Evolutionary conservation across 768 basidiomycete genomes (phyloP).

Genomic region (Amanita fuliginea): DNA sequence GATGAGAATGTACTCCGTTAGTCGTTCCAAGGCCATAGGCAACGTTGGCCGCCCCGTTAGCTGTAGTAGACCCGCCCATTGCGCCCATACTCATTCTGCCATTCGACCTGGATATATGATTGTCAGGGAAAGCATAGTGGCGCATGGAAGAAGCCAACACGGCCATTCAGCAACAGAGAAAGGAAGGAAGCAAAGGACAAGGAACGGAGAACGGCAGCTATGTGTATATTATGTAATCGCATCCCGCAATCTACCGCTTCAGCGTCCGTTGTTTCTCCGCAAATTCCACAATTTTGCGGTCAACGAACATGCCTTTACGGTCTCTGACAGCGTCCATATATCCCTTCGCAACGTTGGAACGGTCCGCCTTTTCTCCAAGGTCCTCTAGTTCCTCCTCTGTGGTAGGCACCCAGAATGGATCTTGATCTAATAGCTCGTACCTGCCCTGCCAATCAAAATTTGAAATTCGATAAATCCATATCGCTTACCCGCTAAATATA

Average conservation of each 20-base stretch:
- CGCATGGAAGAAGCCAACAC: conserved; percentile 21
- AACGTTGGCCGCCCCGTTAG: not conserved
- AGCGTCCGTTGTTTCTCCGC: conserved; percentile 96
- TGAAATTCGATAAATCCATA: not conserved
- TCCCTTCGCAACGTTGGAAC: conserved; percentile 82
- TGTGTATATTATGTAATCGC: conserved; percentile 4
- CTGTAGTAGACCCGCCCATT: not conserved
- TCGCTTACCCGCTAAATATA: conserved; percentile 81
- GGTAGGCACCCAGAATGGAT: conserved; percentile 97
- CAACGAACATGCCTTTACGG: conserved; percentile 92
- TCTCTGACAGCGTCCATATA: conserved; percentile 90
- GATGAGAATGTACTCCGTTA: conserved; percentile 1
- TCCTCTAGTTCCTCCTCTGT: conserved; percentile 97
- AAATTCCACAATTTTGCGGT: conserved; percentile 87
- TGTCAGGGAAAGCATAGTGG: conserved; percentile 14
- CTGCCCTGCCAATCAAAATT: conserved; percentile 23
- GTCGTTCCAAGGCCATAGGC: not conserved
- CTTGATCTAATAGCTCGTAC: conserved; percentile 87
- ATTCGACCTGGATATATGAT: conserved; percentile 6
- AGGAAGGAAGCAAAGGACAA: conserved; percentile 8
- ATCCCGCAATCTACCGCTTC: conserved; percentile 34
- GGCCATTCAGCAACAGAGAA: conserved; percentile 16
- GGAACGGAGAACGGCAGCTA: conserved; percentile 9
- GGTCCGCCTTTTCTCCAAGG: conserved; percentile 91
- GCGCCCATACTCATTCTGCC: not conserved